Base-by-base conservation (phyloP, 2,329 filamentous ascomycete species). In the Xylaria arbuscula region DNA sequence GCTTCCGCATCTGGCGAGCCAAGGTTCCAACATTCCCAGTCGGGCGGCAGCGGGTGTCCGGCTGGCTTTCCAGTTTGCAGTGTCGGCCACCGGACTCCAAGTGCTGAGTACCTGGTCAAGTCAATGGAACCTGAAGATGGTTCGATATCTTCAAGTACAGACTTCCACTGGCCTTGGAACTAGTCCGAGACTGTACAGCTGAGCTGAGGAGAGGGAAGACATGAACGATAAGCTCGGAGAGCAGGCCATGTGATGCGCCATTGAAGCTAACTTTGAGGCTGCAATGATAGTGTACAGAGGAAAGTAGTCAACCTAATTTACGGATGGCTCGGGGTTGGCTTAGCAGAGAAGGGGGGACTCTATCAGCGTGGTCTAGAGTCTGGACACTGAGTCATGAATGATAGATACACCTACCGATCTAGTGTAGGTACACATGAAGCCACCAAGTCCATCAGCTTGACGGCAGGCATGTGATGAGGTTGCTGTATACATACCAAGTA, bases 1-100 rank as follows among this genome's bases (percentile, higher is more conserved):
- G 64, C 24, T 54, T 36, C 63, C 50, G 34, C 19, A 40, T 55
- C 32, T 38, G 59, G 59, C n/a, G 38, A 58, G 53, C 32, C 22
- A 32, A 50, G 34, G 28, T 28, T 60, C 54, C 51, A 42, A 51
- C 45, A 36, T 22, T 45, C 64, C 42, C 7, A 40, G 34, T 48
- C 60, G 15, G 56, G 50, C 8, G 57, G 36, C 10, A n/a, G 28
- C 47, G 48, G 22, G 34, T 34, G 17, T 28, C 47, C 51, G 24
- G 40, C 28, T n/a, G 11, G 51, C 28, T n/a, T 36, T 42, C 34
- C 17, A 28, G 32, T 15, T 22, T 40, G n/a, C 51, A 38, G 19
- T 54, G 38, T 47, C 40, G 32, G 50, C 47, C 22, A 42, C 40
- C 32, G 32, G 22, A 10, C 11, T 51, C 34, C 28, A n/a, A 42